Conservation (phyloP, 495 filamentous ascomycete species). For the Astrothelium macrocarpum region DNA sequence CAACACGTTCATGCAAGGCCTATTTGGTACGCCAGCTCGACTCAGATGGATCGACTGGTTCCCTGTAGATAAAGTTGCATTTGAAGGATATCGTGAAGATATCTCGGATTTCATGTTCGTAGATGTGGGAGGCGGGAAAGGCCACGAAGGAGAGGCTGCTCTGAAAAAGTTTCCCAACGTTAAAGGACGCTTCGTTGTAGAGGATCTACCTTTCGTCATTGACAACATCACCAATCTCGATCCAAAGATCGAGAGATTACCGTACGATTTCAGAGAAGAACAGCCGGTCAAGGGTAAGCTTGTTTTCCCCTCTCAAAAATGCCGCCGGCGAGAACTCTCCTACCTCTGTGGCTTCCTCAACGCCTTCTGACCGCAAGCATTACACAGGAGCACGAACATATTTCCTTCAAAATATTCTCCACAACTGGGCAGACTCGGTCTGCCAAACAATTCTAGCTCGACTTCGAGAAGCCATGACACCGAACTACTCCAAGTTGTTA, state of each 20-base stretch:
- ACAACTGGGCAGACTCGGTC: conserved; percentile 8
- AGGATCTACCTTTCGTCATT: conserved; percentile 17
- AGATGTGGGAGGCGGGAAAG: conserved; percentile 16
- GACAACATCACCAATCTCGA: conserved; percentile 12
- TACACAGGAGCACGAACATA: neutral
- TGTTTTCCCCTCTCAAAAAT: neutral
- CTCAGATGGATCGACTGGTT: conserved; percentile 11
- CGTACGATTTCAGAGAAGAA: conserved; percentile 13
- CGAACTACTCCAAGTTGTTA: conserved; percentile 13
- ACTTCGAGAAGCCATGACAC: conserved; percentile 12
- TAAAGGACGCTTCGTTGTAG: conserved; percentile 8
- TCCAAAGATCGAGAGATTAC: conserved; percentile 9
- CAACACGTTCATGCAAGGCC: conserved; percentile 15
- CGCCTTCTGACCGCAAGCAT: neutral
- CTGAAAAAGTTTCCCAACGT: conserved; percentile 8
- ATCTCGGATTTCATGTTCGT: conserved; percentile 9
- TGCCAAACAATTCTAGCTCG: conserved; percentile 10
- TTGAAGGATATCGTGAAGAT: conserved; percentile 4
- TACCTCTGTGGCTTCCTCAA: neutral
- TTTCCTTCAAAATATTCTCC: conserved; percentile 11
- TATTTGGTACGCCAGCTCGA: conserved; percentile 8
- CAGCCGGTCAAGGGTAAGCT: conserved; percentile 16
- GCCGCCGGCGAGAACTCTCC: neutral
- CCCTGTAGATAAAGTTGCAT: conserved; percentile 6
- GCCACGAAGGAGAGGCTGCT: conserved; percentile 11